These are phyloP conservation scores for Fusarium chuoi DNA, from an alignment of 2,329 filamentous ascomycete species.

Conservation along the genomic window DNA sequence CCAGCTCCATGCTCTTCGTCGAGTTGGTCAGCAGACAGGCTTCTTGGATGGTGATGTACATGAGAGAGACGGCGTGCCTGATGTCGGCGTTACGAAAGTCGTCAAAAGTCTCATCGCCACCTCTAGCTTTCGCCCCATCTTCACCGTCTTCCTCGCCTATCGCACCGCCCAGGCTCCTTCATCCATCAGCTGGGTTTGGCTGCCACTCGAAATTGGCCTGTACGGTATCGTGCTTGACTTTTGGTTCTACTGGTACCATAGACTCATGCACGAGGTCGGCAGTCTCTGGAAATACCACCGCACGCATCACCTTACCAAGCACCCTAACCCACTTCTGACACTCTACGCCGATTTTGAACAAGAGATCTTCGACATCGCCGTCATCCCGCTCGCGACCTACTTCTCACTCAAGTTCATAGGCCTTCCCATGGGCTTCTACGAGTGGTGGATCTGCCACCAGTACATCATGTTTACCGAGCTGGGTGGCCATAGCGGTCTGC, in stretches of 20 bases:
- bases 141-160: background rate
- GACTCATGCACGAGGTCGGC: slow-evolving; percentile 20
- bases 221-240: slow-evolving; percentile 22
- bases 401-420: background rate
- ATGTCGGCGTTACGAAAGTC: background rate
- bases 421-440: slow-evolving; percentile 15
- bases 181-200: background rate
- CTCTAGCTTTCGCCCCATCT: background rate
- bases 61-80: background rate
- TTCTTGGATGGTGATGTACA: background rate
- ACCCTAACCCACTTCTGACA: slow-evolving; percentile 13
- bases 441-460: slow-evolving; percentile 28
- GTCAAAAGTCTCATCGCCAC: background rate
- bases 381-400: background rate
- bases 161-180: background rate
- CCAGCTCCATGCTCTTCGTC: background rate
- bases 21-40: background rate
- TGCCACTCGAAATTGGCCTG: slow-evolving; percentile 1
- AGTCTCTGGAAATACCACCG: slow-evolving; percentile 22
- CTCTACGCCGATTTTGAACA: slow-evolving; percentile 22
- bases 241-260: slow-evolving; percentile 26
- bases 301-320: slow-evolving; percentile 23
- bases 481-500: slow-evolving; percentile 12
- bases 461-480: slow-evolving; percentile 20
- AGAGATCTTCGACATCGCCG: slow-evolving; percentile 20